Evolutionary conservation across 2,329 filamentous ascomycete species (phyloP).

Genomic region (Phyllosticta citribraziliensis): DNA sequence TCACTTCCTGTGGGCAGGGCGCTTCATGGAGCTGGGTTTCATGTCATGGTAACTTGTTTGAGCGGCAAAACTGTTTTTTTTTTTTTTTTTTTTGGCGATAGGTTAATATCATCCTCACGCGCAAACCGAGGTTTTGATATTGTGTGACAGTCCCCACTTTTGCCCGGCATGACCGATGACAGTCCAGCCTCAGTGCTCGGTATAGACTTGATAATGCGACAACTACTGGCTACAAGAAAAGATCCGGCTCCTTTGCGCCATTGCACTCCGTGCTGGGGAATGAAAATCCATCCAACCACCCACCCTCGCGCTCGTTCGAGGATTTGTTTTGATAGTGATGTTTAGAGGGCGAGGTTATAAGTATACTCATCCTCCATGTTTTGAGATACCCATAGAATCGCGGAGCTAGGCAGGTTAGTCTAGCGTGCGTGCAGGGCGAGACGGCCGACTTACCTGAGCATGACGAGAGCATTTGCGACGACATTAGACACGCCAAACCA

Average conservation of each 20-base stretch:
- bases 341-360: slow-evolving; percentile 54
- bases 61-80: not conserved
- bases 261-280: not conserved
- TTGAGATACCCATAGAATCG: slow-evolving; percentile 59
- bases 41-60: not conserved
- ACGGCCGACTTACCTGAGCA: slow-evolving; percentile 49
- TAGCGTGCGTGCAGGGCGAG: not conserved
- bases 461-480: slow-evolving; percentile 53
- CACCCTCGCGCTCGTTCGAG: not conserved
- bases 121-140: not conserved
- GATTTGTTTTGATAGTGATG: not conserved
- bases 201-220: not conserved
- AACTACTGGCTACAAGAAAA: not conserved
- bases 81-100: not conserved
- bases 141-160: not conserved
- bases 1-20: not conserved
- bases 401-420: slow-evolving; percentile 38
- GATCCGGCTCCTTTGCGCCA: not conserved
- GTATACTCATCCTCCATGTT: slow-evolving; percentile 67
- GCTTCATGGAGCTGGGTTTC: not conserved
- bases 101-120: not conserved
- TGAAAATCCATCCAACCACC: not conserved
- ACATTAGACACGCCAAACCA: slow-evolving; percentile 62
- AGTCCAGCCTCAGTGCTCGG: not conserved
- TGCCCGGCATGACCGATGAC: not conserved